Percentiles rank a stretch among this genome's conserved stretches.
phyloP scores from a whole-genome alignment of 139 green algal species.

The Coelastrella sp. region DNA sequence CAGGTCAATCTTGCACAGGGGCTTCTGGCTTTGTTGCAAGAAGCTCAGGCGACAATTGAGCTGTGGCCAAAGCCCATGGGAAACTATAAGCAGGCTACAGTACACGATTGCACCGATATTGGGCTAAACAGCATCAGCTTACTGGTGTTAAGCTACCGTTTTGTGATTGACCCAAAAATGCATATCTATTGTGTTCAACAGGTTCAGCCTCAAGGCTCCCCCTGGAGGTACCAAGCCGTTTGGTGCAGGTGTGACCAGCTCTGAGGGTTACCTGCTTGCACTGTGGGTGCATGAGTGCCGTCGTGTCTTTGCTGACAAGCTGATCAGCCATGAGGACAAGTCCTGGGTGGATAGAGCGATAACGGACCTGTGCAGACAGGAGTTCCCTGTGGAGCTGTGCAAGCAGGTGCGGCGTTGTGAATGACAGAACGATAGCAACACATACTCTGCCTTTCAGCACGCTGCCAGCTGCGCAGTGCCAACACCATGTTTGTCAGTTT shows the following conservation, averaged over 20 bases:
- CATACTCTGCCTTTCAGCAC: no score
- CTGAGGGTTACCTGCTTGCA: slow-evolving; percentile 88
- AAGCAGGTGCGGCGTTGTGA: slow-evolving; percentile 59
- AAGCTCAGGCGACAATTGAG: not conserved
- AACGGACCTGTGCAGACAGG: slow-evolving; percentile 68
- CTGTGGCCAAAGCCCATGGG: no score
- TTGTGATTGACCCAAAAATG: no score
- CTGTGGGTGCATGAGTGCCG: slow-evolving; percentile 95
- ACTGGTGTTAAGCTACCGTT: no score
- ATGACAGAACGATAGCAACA: no score
- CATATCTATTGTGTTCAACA: not conserved
- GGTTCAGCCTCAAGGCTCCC: slow-evolving; percentile 32
- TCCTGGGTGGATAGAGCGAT: slow-evolving; percentile 82
- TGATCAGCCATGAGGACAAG: slow-evolving; percentile 90
- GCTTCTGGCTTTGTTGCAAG: no score
- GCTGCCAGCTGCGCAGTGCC: no score
- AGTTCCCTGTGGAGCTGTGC: slow-evolving; percentile 72
- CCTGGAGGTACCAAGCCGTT: slow-evolving; percentile 48
- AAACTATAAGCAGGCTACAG: no score
- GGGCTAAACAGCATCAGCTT: no score
- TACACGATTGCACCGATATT: no score
- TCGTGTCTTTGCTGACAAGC: slow-evolving; percentile 94
- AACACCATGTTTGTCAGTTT: no score
- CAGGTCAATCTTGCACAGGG: no score
- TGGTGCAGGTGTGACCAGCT: slow-evolving; percentile 77